Evolutionary conservation across 2,329 filamentous ascomycete genomes (phyloP).

Genomic region (Talaromyces albobiverticillius): DNA sequence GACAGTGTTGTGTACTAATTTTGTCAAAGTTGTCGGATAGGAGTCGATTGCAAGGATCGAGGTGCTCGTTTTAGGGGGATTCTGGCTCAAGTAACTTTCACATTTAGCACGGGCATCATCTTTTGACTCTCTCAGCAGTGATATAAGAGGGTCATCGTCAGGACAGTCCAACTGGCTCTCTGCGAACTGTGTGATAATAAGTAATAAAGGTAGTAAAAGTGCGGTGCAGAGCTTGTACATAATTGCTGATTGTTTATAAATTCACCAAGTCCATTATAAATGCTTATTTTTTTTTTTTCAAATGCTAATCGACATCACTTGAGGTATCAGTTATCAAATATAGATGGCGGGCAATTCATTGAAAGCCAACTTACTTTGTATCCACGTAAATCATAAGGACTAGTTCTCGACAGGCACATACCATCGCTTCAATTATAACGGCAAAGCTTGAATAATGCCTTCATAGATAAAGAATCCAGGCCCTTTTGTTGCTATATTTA

Average conservation of each 20-base stretch:
- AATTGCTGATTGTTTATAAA: no score
- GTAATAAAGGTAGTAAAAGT: not conserved
- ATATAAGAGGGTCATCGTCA: not conserved
- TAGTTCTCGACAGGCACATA: no score
- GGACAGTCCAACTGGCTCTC: not conserved
- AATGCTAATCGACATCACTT: no score
- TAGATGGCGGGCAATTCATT: no score
- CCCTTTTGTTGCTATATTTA: not conserved
- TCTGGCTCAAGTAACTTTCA: not conserved
- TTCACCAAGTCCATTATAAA: no score
- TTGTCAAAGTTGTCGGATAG: not conserved
- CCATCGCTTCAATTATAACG: not conserved
- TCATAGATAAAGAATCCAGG: not conserved
- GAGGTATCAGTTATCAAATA: no score
- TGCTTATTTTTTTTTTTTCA: no score
- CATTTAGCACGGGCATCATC: not conserved
- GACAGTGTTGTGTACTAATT: not conserved
- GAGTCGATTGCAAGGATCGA: not conserved
- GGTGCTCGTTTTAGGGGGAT: not conserved
- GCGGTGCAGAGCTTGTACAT: no score
- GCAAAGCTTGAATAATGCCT: not conserved
- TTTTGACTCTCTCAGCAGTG: not conserved
- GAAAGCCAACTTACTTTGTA: no score
- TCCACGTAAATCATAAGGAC: no score
- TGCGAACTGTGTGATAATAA: not conserved